A percentile compares a stretch with the other conserved stretches of the same genome.
phyloP scores from a whole-genome alignment of 176 grass and related monocot species.

The Themeda triandra region DNA sequence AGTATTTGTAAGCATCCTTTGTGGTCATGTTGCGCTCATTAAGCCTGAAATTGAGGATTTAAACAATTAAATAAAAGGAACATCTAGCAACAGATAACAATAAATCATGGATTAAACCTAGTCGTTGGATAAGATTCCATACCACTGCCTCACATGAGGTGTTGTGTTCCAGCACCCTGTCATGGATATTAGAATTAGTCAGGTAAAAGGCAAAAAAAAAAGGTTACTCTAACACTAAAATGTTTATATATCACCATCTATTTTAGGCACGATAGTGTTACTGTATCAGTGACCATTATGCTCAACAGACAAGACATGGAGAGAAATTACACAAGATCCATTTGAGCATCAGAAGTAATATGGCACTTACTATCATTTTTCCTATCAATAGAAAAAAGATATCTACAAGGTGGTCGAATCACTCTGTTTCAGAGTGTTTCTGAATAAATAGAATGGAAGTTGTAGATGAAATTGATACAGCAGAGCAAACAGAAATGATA shows the following conservation, averaged over 20 bases:
- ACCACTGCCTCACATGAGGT: slow-evolving; percentile 89
- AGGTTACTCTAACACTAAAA: neutral
- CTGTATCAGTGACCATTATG: neutral
- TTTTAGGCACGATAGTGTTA: neutral
- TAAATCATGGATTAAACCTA: slow-evolving; percentile 3
- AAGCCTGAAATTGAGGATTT: slow-evolving; percentile 52
- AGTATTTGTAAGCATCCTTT: slow-evolving; percentile 94
- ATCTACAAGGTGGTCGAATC: neutral
- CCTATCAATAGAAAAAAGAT: neutral
- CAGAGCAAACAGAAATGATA: neutral
- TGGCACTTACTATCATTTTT: neutral
- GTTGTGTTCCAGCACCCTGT: slow-evolving; percentile 91
- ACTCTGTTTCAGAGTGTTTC: neutral
- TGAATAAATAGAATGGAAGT: neutral
- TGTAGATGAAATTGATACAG: neutral
- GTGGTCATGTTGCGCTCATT: slow-evolving; percentile 76
- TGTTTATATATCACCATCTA: neutral
- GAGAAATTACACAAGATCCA: neutral
- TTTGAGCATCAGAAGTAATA: neutral
- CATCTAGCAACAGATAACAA: neutral
- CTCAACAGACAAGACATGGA: neutral
- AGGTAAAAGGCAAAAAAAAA: neutral
- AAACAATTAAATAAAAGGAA: neutral
- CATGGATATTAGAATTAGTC: slow-evolving; percentile 12
- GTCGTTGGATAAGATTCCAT: slow-evolving; percentile 29